Evolutionary conservation across 2,329 filamentous ascomycete genomes (phyloP), one percentile per base, ranked within the genome.

Genomic region (Didymella keratinophila): DNA sequence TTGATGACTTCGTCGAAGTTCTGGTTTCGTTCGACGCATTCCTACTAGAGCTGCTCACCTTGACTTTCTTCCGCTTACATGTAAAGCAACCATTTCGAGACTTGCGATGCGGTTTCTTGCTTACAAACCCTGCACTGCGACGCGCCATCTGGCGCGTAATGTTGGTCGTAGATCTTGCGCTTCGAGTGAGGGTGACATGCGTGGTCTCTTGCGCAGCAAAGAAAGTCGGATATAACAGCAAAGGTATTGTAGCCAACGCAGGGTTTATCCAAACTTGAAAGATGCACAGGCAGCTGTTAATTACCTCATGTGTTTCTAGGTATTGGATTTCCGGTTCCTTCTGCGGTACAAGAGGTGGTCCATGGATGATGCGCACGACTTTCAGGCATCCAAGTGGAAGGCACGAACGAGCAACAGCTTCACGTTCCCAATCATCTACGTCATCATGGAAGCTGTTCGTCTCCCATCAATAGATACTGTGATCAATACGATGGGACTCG

Each of bases 31-130:
- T 41, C 37, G 37, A 23, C 16, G 21, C 21, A 30, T 18, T 25
- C 20, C 12, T 1, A 28, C 7, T 20, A 9, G 43, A 18, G 28
- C n/a, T 3, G 12, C 23, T 44, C 36, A 75, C 73, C 66, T 76
- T 76, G 10, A 75, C 70, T 56, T 73, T 76, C 62, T 73, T 76
- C 18, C 62, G 62, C 52, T 75, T 76, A 55, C 73, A 76, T 9
- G 65, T 73, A 3, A 62, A 36, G 49, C 72, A 76, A 3, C 73
- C 73, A 39, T 64, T 64, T 49, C 71, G 59, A 11, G 72, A 75
- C 54, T 76, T 76, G 45, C 61, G 65, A 45, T 76, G 73, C 7
- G 73, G 61, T 45, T 68, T 67, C 56, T 76, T 76, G n/a, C 61
- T 68, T 34, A 75, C 62, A 36, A 74, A 75, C 0, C 69, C 71